Base-by-base conservation (phyloP, 2,329 filamentous ascomycete species). In the Scedosporium boydii region DNA sequence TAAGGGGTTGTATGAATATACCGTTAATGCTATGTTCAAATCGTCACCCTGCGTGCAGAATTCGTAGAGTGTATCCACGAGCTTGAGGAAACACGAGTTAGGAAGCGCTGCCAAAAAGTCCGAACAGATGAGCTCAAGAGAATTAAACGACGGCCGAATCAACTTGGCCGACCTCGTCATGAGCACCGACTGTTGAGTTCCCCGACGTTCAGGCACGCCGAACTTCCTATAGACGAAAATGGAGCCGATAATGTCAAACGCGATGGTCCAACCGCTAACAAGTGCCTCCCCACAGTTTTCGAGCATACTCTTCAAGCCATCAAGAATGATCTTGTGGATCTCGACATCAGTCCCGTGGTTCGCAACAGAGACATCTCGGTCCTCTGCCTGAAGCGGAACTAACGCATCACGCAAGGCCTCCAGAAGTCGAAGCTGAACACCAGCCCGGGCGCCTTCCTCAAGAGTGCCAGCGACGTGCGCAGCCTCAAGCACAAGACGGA, bases 1-100 rank as follows among this genome's bases (percentile, higher is more conserved):
- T 6, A 34, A 63, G 41, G 18, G 18, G 2, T 3, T 53, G 1
- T 3, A 6, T n/a, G 14, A 18, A 10, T 83, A 74, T 78, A 90
- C 89, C 41, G 95, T 98, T 27, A 99, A 79, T 0, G 93, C 93
- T 69, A 98, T 96, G 68, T 99, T 99, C 44, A 99, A 81, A 70
- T 99, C 95, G 67, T 96, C 90, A 66, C 88, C 83, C 73, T 99
- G 95, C 0, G 87, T 88, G 68, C 91, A 92, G 74, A 98, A 99
- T 66, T 89, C 88, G 69, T 91, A 91, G 23, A 99, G 82, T 10
- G 93, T 91, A 75, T 96, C 89, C 65, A 98, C 87, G 16, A 99
- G 82, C 63, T 87, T 84, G 64, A 87, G 81, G 73, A 88, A 90
- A 77, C 83, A 97, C 59, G 79, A 83, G 71, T 84, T 86, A 56